A percentile compares a stretch with the other conserved stretches of the same genome.
These are phyloP conservation scores for Cyclostephanos tholiformis DNA, from an alignment of 108 stramenopile species.

Conservation along the genomic window DNA sequence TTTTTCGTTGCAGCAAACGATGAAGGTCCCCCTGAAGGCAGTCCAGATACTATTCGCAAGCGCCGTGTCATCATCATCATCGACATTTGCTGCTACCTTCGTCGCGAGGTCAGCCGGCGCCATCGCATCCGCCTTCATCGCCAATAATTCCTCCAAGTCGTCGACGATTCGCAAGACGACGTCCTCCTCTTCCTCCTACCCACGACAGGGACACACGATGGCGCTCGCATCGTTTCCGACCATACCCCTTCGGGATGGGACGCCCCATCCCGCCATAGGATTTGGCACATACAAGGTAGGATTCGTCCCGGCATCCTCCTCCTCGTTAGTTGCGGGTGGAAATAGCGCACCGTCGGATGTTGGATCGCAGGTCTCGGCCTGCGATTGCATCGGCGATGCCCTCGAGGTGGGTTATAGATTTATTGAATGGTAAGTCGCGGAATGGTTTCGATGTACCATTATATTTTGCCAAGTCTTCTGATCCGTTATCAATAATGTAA, in stretches of 20 bases:
- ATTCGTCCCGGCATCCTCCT: slow-evolving; percentile 83
- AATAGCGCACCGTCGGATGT: background rate
- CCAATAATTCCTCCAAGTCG: slow-evolving; percentile 4
- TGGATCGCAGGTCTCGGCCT: slow-evolving; percentile 55
- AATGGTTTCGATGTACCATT: too few species aligned
- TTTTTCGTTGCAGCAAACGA: background rate
- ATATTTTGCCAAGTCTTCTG: too few species aligned
- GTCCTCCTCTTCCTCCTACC: slow-evolving; percentile 12
- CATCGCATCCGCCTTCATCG: background rate
- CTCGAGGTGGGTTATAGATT: slow-evolving; percentile 79
- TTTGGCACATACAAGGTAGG: slow-evolving; percentile 96
- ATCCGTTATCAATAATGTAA: background rate
- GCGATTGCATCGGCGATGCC: slow-evolving; percentile 84
- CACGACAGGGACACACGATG: slow-evolving; percentile 19
- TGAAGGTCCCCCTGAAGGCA: slow-evolving; percentile 26
- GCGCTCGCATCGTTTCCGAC: slow-evolving; percentile 58
- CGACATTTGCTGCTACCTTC: background rate
- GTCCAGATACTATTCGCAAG: slow-evolving; percentile 18
- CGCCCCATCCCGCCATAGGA: slow-evolving; percentile 76
- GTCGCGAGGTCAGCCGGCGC: background rate
- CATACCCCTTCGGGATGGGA: slow-evolving; percentile 73
- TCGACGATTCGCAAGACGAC: background rate
- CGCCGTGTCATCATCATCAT: slow-evolving; percentile 25
- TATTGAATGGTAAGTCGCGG: slow-evolving; percentile 68
- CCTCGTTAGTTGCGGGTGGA: slow-evolving; percentile 54